Evolutionary conservation across 805 yeast species (phyloP).

Genomic region (Cyberlindnera misumaiensis): DNA sequence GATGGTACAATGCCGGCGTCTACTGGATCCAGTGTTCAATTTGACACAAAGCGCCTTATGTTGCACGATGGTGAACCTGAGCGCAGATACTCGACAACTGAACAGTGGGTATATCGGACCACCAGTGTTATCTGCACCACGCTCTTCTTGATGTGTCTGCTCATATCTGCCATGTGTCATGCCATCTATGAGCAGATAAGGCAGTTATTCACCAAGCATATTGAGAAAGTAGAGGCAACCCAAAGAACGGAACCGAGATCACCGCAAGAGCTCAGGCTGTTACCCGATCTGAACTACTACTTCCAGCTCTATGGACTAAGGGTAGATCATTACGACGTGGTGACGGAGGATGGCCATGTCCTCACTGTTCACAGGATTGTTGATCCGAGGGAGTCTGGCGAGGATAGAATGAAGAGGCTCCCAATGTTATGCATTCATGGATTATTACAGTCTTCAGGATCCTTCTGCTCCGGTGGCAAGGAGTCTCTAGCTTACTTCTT

Average conservation of each 20-base stretch:
- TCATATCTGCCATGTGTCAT: slow-evolving; percentile 12
- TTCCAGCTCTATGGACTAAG: slow-evolving; percentile 54
- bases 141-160: slow-evolving; percentile 10
- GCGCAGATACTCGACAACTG: not conserved
- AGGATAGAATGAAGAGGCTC: slow-evolving; percentile 28
- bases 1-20: no score
- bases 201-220: not conserved
- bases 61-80: not conserved
- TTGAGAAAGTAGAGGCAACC: not conserved
- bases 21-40: no score
- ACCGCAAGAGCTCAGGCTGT: slow-evolving; percentile 30
- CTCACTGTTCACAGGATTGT: slow-evolving; percentile 59
- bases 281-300: slow-evolving; percentile 60
- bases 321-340: slow-evolving; percentile 49
- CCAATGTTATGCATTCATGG: slow-evolving; percentile 86
- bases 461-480: slow-evolving; percentile 77
- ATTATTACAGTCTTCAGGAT: slow-evolving; percentile 77
- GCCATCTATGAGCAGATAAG: not conserved
- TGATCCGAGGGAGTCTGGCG: slow-evolving; percentile 31
- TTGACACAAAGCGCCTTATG: no score
- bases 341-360: slow-evolving; percentile 76
- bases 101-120: slow-evolving; percentile 4
- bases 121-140: slow-evolving; percentile 12
- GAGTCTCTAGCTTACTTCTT: slow-evolving; percentile 64
- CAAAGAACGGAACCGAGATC: slow-evolving; percentile 15